Evolutionary conservation across 1,284 basidiomycete species (phyloP), one percentile per base, ranked within the genome.

Genomic region (Apiotrichum mycotoxinovorans): DNA sequence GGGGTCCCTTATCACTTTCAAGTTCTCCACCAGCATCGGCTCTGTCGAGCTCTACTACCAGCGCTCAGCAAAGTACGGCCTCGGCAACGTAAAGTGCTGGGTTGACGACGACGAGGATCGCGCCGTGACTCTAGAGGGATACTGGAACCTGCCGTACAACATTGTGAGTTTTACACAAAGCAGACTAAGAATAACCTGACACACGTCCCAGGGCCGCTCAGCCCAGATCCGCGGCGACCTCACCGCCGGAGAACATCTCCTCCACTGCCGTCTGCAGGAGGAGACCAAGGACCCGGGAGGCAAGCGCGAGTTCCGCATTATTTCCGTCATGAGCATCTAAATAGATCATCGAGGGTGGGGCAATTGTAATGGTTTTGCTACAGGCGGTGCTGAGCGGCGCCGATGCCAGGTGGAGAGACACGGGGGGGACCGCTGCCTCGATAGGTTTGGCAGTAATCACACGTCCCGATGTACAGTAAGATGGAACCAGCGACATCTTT

Each of bases 51-150:
- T 77, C 37, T 66, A 71, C 51, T 73, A 70, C 54, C 67, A 72
- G 8, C 62, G 68, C n/a, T 71, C 40, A 57, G 52, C 7, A 51
- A 62, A 22, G 15, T 74, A 70, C 37, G 64, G 66, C 15, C 61
- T 75, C 4, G 74, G 73, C 5, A 65, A 60, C 17, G 59, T 65
- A 25, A 51, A 49, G 22, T 75, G 75, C 60, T 74, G 70, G 72
- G 64, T 75, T 11, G 72, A 75, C 48, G 64, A 69, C 30, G 64
- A 67, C 9, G 42, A 11, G 8, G 51, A 59, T 23, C 45, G 54
- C 25, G 54, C 51, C 18, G 47, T 54, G 40, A 51, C 52, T 33
- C 37, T 72, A 14, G 67, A 68, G 33, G 73, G 67, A 14, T 72
- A 68, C 49, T 74, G 72, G 72, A 51, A 62, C 14, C 22, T 56